Evolutionary conservation across 805 yeast genomes (phyloP).

Genomic region (Teunomyces atbi): DNA sequence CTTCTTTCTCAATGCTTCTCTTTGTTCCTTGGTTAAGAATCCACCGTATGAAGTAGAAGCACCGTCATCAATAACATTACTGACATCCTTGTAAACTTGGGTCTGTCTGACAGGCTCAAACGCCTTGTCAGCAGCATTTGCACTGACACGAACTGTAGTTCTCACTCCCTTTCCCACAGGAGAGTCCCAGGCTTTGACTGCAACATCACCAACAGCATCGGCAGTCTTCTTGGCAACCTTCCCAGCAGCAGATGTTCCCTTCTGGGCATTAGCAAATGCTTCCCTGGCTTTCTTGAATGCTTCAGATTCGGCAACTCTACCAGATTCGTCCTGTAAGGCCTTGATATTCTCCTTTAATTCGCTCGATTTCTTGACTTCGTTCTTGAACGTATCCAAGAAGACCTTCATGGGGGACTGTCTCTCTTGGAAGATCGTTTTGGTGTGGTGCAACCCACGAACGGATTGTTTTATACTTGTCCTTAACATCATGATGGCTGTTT

Average conservation of each 20-base stretch:
- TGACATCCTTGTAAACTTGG: slow-evolving; percentile 81
- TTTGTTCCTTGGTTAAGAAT: slow-evolving; percentile 77
- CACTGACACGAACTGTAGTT: slow-evolving; percentile 75
- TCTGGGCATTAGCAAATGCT: slow-evolving; percentile 84
- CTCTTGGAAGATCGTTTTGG: background rate
- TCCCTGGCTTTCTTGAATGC: slow-evolving; percentile 91
- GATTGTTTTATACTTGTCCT: slow-evolving; percentile 6
- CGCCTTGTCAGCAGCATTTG: slow-evolving; percentile 81
- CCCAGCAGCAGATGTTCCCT: slow-evolving; percentile 62
- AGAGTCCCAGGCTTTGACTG: slow-evolving; percentile 93
- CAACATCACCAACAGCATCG: slow-evolving; percentile 88
- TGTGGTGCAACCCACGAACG: slow-evolving; percentile 3
- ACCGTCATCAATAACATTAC: slow-evolving; percentile 91
- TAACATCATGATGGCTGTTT: slow-evolving; percentile 7
- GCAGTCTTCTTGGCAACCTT: slow-evolving; percentile 85
- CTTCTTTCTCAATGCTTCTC: slow-evolving; percentile 62
- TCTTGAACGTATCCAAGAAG: slow-evolving; percentile 85
- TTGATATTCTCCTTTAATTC: slow-evolving; percentile 92
- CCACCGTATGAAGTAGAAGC: slow-evolving; percentile 88
- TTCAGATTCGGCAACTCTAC: slow-evolving; percentile 88
- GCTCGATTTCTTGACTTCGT: slow-evolving; percentile 85
- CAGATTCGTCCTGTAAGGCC: slow-evolving; percentile 94
- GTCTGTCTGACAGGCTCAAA: slow-evolving; percentile 93
- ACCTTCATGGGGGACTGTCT: slow-evolving; percentile 84
- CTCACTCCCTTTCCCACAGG: slow-evolving; percentile 90